Base-by-base conservation (phyloP, 768 basidiomycete genomes). In the Asterophora parasitica region DNA sequence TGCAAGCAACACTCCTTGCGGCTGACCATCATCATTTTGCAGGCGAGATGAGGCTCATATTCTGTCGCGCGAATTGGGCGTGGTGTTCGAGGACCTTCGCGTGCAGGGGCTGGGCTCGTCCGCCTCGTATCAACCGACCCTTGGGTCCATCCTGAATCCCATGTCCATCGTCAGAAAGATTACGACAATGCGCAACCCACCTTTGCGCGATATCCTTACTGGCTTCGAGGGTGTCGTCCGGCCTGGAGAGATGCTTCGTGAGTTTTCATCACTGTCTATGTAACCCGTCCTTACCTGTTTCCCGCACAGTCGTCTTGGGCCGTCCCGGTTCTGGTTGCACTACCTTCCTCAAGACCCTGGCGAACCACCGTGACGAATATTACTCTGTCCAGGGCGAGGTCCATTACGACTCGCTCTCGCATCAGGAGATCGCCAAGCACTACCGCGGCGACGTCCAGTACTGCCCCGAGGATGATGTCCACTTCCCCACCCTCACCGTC, bases 321-420 rank as follows among this genome's bases (percentile, higher is more conserved):
- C 76, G 89, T 26, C 92, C 92, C 0, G 87, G 87, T 11, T 82
- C 88, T 0, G 92, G 92, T 2, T 94, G 92, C 61, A 82, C 78
- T 20, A 91, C 92, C 0, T 73, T 96, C 40, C 77, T 96, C 44
- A 92, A 92, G 64, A 75, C 77, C 0, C 76, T 95, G 41, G 76
- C 92, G 13, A 92, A 93, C 60, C 81, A 83, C 53, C 78, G 82
- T 1, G 68, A 71, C 4, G 84, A 85, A 50, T 94, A 76, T 56
- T 73, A 88, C 48, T 60, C 68, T 2, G 77, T 94, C 15, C 64
- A 80, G 28, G 92, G 92, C 19, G 71, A 83, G 0, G 77, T 92
- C 2, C 68, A 72, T 38, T 96, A 94, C 58, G 88, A 88, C 59
- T 82, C 87, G 1, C 74, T 94, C 50, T 66, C 81, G 0, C 78